Base-by-base conservation (phyloP, 306 rosid genomes). In the Styphnolobium japonicum region DNA sequence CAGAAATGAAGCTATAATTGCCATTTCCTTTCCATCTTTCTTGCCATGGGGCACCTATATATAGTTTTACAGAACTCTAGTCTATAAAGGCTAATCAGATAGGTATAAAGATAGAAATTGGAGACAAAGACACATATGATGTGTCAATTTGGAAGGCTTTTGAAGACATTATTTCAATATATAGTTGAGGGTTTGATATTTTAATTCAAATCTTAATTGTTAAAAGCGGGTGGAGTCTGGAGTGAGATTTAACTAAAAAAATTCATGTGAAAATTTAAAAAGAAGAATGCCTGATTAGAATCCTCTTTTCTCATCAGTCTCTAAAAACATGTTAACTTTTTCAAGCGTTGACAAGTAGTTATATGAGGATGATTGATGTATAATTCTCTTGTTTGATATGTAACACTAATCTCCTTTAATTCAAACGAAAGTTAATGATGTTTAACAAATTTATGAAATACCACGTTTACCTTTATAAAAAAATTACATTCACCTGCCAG, bases 81-180 rank as follows among this genome's bases (percentile, higher is more conserved):
- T 23, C 80, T 64, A 80, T 46, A 57, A 69, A 62, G 79, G 36
- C 75, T 84, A 76, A 2, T 69, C 53, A 55, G 9, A 36, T 73
- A 48, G 80, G 83, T 78, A 48, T 46, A 78, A 67, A 73, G 83
- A 78, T 46, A 39, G 33, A 56, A 43, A 73, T 31, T 37, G 19
- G 71, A 64, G 80, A 83, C 49, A 78, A 31, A 43, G 58, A 78
- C 73, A 16, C 57, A 45, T 36, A 67, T 70, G 56, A 62, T 53
- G 64, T 69, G 69, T 40, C 73, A 71, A 76, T 69, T 68, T 33
- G 0, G 67, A 43, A 55, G 36, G 51, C 60, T 29, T 27, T 25
- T 63, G 29, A 15, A 39, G 10, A 5, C 40, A 81, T 53, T 25
- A 39, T 64, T 67, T 27, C 43, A 40, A 12, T 65, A 27, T 27